Evolutionary conservation across 2,329 filamentous ascomycete genomes (phyloP), one percentile per base, ranked within the genome.

Genomic region (Aspergillus flavus): DNA sequence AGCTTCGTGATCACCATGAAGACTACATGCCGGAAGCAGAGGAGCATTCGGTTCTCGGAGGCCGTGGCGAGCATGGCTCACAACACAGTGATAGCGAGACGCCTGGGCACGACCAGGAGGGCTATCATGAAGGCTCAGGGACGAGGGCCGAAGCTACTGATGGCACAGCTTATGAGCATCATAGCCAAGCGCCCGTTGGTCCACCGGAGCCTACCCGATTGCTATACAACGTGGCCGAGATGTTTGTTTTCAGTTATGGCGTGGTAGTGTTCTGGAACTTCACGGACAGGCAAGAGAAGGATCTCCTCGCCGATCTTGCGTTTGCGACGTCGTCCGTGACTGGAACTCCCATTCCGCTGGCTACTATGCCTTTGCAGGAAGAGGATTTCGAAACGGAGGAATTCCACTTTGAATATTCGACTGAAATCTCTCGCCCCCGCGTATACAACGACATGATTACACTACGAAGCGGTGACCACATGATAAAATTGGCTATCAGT

Each of bases 401-500:
- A 75, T 97, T 99, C 72, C 94, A 99, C 75, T 99, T 99, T 75
- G 94, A 98, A 78, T 99, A 99, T 82, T 96, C 92, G 71, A 86
- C 88, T 0, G 86, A 92, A 62, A 93, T 95, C 39, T 90, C 93
- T 66, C 87, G 94, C 57, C 95, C 95, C 5, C 87, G 95, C 61
- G 91, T 99, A 34, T 99, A 96, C 82, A 98, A 99, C 79, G 95
- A 99, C 78, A 99, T 99, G 95, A 98, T 99, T 72, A 99, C 95
- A 0, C 82, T 99, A 52, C 86, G 96, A 66, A 96, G 93, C 64
- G 90, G 92, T 45, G 95, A 99, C 80, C 95, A 99, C 80, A 98
- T 99, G 94, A 96, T 98, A 76, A 98, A 98, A 80, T 85, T 99
- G 19, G 93, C 94, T 39, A 99, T 99, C 82, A 96, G 92, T 76